These are phyloP conservation scores for Lasiosphaeria miniovina DNA, from an alignment of 495 filamentous ascomycete species.

Conservation along the genomic window DNA sequence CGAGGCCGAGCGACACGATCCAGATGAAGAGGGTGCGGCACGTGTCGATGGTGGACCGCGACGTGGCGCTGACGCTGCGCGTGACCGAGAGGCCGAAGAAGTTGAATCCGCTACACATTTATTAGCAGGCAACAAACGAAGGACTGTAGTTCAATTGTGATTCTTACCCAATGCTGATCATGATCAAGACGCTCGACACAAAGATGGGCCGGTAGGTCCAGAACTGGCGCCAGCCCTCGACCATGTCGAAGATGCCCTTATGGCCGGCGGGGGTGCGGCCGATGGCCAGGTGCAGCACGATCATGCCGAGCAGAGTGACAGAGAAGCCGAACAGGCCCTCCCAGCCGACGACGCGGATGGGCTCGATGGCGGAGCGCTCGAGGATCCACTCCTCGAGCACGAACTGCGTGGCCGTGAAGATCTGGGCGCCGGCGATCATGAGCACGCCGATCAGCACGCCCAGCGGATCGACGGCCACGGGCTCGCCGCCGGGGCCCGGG, in stretches of 20 bases:
- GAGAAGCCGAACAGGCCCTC: slow-evolving; percentile 89
- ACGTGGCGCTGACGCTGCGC: slow-evolving; percentile 80
- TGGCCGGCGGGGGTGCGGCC: slow-evolving; percentile 70
- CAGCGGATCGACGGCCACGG: slow-evolving; percentile 55
- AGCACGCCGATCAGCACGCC: slow-evolving; percentile 76
- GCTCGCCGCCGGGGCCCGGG: slow-evolving; percentile 18
- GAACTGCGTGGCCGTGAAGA: slow-evolving; percentile 95
- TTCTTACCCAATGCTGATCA: slow-evolving; percentile 90
- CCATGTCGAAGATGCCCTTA: slow-evolving; percentile 84
- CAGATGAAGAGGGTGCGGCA: slow-evolving; percentile 98
- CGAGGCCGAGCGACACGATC: slow-evolving; percentile 87
- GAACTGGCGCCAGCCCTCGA: slow-evolving; percentile 79
- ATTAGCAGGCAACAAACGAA: background rate
- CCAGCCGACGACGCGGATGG: slow-evolving; percentile 91
- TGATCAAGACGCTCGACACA: slow-evolving; percentile 77
- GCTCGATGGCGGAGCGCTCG: slow-evolving; percentile 83
- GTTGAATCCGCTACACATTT: slow-evolving; percentile 75
- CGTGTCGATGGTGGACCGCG: slow-evolving; percentile 93
- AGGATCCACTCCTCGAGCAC: slow-evolving; percentile 94
- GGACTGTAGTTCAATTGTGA: too few relatives aligned
- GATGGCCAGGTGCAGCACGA: slow-evolving; percentile 71
- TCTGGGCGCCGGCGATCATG: slow-evolving; percentile 88
- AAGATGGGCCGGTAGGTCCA: slow-evolving; percentile 64
- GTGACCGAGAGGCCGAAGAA: slow-evolving; percentile 96
- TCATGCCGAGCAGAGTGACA: slow-evolving; percentile 77